Conservation (phyloP, 768 basidiomycete genomes). For the Leccinum subgranulosum region DNA sequence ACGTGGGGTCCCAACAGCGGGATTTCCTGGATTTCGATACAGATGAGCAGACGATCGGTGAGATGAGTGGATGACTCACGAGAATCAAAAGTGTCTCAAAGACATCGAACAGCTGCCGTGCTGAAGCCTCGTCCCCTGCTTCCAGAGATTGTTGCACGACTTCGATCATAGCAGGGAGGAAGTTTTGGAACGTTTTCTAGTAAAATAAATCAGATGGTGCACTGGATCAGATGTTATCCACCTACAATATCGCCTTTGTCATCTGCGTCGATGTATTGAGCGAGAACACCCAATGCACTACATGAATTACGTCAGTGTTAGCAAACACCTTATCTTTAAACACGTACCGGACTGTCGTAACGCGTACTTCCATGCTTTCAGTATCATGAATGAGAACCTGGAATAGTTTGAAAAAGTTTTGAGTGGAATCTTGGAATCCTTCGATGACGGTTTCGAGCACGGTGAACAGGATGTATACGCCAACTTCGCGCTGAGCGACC, state of each 20-base stretch:
- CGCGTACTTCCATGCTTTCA: conserved; percentile 85
- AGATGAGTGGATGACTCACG: conserved; percentile 39
- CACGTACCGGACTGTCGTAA: conserved; percentile 78
- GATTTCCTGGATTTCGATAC: conserved; percentile 60
- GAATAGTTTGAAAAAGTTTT: conserved; percentile 79
- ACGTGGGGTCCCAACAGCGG: conserved; percentile 91
- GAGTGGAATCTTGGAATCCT: conserved; percentile 75
- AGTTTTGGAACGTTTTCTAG: conserved; percentile 81
- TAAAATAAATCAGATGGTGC: not conserved
- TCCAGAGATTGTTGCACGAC: conserved; percentile 86
- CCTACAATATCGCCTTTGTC: conserved; percentile 86
- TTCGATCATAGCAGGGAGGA: conserved; percentile 84
- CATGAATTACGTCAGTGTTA: conserved; percentile 4
- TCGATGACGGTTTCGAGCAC: conserved; percentile 91
- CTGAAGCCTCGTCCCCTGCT: conserved; percentile 71
- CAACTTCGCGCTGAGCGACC: conserved; percentile 85
- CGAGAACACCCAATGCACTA: conserved; percentile 86
- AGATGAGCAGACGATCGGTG: conserved; percentile 3
- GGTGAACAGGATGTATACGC: conserved; percentile 84
- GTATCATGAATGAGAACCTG: conserved; percentile 69
- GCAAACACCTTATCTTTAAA: not conserved
- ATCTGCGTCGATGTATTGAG: conserved; percentile 86
- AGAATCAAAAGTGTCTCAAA: conserved; percentile 94
- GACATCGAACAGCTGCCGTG: conserved; percentile 91
- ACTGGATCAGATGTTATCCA: conserved; percentile 11